Conservation (phyloP, 768 basidiomycete species). For the Scleroderma citrinum region DNA sequence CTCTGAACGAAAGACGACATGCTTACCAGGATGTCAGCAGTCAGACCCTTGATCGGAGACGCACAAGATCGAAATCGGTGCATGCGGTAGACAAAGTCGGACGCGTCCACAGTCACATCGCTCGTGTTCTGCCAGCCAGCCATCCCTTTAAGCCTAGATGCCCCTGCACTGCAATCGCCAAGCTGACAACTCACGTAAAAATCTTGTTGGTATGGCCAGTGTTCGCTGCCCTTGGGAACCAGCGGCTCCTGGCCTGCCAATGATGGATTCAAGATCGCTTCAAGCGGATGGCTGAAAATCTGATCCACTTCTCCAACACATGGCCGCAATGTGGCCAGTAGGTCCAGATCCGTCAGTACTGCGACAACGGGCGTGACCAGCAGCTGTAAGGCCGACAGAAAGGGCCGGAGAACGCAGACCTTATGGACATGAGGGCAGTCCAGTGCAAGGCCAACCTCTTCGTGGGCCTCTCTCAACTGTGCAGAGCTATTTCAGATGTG, state of each 20-base stretch:
- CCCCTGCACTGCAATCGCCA: not conserved
- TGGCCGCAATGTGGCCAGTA: slow-evolving; percentile 50
- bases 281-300: slow-evolving; percentile 78
- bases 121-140: slow-evolving; percentile 44
- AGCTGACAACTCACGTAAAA: slow-evolving; percentile 50
- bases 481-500: not conserved
- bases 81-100: slow-evolving; percentile 64
- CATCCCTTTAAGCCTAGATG: not conserved
- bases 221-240: slow-evolving; percentile 51
- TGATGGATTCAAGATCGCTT: slow-evolving; percentile 61
- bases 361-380: slow-evolving; percentile 80
- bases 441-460: slow-evolving; percentile 74
- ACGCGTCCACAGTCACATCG: slow-evolving; percentile 41
- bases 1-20: not conserved
- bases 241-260: slow-evolving; percentile 39
- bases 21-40: slow-evolving; percentile 73
- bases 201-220: slow-evolving; percentile 78
- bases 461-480: slow-evolving; percentile 77
- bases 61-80: slow-evolving; percentile 76
- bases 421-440: slow-evolving; percentile 50
- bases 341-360: slow-evolving; percentile 44
- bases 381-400: slow-evolving; percentile 59
- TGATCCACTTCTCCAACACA: slow-evolving; percentile 64
- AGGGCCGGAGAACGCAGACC: slow-evolving; percentile 58
- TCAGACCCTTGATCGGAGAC: slow-evolving; percentile 81